These are phyloP conservation scores for Colletotrichum brevisporum DNA, from an alignment of 2,329 filamentous ascomycete species.

Conservation along the genomic window DNA sequence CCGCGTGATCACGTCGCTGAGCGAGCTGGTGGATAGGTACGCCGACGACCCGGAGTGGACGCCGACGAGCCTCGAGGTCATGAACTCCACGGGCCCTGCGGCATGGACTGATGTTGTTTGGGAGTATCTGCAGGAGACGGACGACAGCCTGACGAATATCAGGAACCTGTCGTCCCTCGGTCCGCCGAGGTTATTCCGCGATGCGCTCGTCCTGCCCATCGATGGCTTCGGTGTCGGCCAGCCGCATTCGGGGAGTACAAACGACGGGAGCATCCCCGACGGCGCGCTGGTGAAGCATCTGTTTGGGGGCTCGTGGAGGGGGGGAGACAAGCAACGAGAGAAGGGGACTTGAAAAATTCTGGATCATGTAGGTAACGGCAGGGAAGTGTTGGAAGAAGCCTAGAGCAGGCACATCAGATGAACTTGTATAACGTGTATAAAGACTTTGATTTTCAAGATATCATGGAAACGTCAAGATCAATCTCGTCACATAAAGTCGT, in stretches of 20 bases:
- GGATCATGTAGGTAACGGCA: no score
- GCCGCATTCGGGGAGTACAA: neutral
- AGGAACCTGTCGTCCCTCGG: neutral
- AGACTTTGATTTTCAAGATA: no score
- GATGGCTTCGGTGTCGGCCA: conserved; percentile 15
- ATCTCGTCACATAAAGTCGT: conserved; percentile 33
- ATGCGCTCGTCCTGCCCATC: neutral
- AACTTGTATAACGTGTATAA: no score
- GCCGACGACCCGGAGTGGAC: conserved; percentile 26
- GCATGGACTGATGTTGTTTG: conserved; percentile 52
- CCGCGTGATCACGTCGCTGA: conserved; percentile 43
- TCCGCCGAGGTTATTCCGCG: neutral
- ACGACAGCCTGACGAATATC: conserved; percentile 37
- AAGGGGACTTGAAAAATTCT: neutral
- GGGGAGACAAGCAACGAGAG: neutral
- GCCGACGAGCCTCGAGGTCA: conserved; percentile 46
- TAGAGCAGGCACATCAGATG: no score
- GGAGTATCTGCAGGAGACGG: conserved; percentile 44
- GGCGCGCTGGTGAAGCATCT: neutral
- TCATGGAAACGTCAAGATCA: no score
- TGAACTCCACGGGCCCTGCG: conserved; percentile 50
- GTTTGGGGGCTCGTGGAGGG: conserved; percentile 21
- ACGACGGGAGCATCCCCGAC: conserved; percentile 1
- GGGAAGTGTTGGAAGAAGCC: no score
- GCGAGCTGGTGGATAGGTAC: conserved; percentile 25